Conservation (phyloP, 2,329 filamentous ascomycete species). For the Cladosporium sphaerospermum region DNA sequence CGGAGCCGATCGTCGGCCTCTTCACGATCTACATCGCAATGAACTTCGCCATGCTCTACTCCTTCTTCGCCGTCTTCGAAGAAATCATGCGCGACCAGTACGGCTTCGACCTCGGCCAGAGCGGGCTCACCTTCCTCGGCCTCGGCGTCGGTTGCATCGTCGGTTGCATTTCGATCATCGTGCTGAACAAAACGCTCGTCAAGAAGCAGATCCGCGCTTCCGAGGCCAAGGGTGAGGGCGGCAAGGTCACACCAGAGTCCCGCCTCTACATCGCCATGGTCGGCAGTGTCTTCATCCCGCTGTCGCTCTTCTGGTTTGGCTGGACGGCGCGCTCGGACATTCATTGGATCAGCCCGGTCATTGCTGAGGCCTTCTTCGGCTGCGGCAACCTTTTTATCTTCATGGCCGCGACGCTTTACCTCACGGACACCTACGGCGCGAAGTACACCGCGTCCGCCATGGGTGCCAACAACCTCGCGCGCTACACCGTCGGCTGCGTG, state of each 20-base stretch:
- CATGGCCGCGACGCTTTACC: constrained; percentile 36
- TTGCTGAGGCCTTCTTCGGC: constrained; percentile 36
- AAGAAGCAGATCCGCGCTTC: constrained; percentile 1
- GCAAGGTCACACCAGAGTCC: constrained; percentile 12
- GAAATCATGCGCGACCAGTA: constrained; percentile 20
- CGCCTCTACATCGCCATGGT: constrained; percentile 13
- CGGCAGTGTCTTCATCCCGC: constrained; percentile 12
- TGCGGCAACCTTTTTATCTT: constrained; percentile 34
- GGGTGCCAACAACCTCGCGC: constrained; percentile 51
- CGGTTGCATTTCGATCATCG: constrained; percentile 1
- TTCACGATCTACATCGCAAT: constrained; percentile 20
- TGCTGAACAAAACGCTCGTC: constrained; percentile 3
- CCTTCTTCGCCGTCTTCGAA: constrained; percentile 22
- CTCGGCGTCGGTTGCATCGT: constrained; percentile 19
- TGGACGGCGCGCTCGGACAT: constrained; percentile 28
- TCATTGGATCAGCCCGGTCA: constrained; percentile 31
- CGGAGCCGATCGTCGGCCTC: constrained; percentile 28
- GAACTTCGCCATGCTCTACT: constrained; percentile 19
- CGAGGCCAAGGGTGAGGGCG: constrained; percentile 6
- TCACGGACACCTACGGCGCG: constrained; percentile 48
- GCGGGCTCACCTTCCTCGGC: constrained; percentile 22
- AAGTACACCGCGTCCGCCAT: constrained; percentile 50
- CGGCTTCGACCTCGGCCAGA: constrained; percentile 16
- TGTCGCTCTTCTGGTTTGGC: constrained; percentile 30
- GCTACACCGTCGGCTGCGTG: constrained; percentile 50